Percentiles rank a stretch among this genome's conserved stretches.
Evolutionary conservation across 1,139 yeast species (phyloP).

Genomic region (Spencermartinsiella ligniputridi): DNA sequence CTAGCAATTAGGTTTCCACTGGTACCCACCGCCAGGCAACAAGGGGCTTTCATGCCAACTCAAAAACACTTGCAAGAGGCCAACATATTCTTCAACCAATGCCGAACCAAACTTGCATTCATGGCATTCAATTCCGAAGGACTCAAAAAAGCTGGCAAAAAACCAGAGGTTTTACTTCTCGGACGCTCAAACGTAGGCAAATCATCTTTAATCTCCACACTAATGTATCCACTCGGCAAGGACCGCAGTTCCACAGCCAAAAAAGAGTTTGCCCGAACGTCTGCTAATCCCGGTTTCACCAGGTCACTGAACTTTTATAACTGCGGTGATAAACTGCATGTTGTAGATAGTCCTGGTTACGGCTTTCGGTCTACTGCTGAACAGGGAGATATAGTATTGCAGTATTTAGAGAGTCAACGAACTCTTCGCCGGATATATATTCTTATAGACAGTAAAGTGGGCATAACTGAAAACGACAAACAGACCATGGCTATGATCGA

Average conservation of each 20-base stretch:
- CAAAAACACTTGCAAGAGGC: slow-evolving; percentile 15
- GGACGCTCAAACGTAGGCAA: slow-evolving; percentile 88
- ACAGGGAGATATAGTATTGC: slow-evolving; percentile 66
- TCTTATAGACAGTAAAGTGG: slow-evolving; percentile 54
- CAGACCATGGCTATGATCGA: slow-evolving; percentile 49
- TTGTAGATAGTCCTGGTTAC: slow-evolving; percentile 86
- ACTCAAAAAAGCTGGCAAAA: slow-evolving; percentile 4
- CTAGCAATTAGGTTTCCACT: background rate
- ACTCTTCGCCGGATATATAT: slow-evolving; percentile 56
- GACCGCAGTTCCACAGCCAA: slow-evolving; percentile 32
- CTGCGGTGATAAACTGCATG: slow-evolving; percentile 55
- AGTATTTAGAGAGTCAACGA: slow-evolving; percentile 52
- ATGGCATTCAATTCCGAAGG: slow-evolving; percentile 4
- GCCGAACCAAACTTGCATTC: slow-evolving; percentile 8
- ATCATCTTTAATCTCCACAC: slow-evolving; percentile 63
- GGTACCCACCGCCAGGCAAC: background rate
- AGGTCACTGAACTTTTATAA: slow-evolving; percentile 71
- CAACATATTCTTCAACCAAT: slow-evolving; percentile 14
- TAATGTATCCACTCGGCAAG: slow-evolving; percentile 30
- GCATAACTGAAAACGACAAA: slow-evolving; percentile 54
- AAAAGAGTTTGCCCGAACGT: slow-evolving; percentile 48
- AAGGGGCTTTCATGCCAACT: slow-evolving; percentile 6
- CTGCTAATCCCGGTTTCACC: slow-evolving; percentile 68
- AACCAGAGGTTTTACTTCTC: slow-evolving; percentile 66
- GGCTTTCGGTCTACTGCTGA: slow-evolving; percentile 58